phyloP scores from a whole-genome alignment of 2,329 filamentous ascomycete species.

The Talaromyces atroroseus region DNA sequence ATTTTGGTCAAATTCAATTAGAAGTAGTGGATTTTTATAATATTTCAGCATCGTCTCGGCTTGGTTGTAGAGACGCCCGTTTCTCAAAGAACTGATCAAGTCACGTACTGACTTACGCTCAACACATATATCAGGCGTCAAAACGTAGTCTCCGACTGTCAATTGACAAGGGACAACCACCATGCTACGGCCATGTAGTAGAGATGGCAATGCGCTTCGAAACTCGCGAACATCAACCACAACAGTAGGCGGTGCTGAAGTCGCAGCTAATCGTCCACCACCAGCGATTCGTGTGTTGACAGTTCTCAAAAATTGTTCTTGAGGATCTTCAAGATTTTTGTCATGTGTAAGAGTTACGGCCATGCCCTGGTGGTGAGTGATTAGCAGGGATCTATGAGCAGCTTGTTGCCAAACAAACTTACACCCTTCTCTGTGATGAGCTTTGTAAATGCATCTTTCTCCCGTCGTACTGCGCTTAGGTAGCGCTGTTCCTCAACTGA shows the following conservation, averaged over 20 bases:
- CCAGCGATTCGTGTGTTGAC: constrained; percentile 96
- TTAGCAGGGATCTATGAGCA: constrained; percentile 14
- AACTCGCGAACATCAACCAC: constrained; percentile 97
- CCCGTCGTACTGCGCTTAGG: constrained; percentile 78
- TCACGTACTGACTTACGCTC: constrained; percentile 93
- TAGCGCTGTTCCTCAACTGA: constrained; percentile 96
- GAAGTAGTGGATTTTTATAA: constrained; percentile 81
- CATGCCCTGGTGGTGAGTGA: constrained; percentile 56
- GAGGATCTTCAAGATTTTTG: constrained; percentile 67
- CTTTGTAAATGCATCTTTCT: constrained; percentile 93
- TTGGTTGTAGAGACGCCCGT: constrained; percentile 87
- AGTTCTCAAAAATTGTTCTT: constrained; percentile 88
- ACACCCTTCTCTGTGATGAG: constrained; percentile 86
- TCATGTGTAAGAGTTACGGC: constrained; percentile 77
- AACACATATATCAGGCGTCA: constrained; percentile 84
- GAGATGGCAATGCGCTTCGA: constrained; percentile 81
- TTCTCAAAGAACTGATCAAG: constrained; percentile 83
- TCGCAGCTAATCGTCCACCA: constrained; percentile 76
- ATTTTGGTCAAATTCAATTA: constrained; percentile 97
- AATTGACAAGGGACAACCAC: constrained; percentile 89
- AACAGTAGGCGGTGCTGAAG: constrained; percentile 79
- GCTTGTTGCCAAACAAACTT: constrained; percentile 17
- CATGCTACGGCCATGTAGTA: constrained; percentile 84
- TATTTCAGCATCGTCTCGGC: constrained; percentile 90
- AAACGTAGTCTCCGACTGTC: constrained; percentile 92